These are phyloP conservation scores for Smithsoniella earleae DNA, from an alignment of 163 green algal genomes.

Conservation along the genomic window DNA sequence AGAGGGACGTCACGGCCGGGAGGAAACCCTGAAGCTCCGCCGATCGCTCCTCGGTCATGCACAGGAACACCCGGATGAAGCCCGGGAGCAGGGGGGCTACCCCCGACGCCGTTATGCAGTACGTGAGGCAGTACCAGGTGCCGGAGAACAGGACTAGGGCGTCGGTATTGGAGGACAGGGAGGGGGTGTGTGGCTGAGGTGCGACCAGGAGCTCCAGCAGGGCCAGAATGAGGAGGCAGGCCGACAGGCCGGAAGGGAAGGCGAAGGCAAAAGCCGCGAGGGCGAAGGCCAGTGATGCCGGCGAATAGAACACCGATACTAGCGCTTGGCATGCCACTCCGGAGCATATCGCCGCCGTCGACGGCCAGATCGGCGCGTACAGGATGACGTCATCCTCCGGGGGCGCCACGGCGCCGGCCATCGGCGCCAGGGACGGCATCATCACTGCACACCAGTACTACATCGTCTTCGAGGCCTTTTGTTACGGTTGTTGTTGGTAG, in stretches of 20 bases:
- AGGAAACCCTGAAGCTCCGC: background rate
- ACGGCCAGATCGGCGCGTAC: background rate
- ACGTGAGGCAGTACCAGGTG: background rate
- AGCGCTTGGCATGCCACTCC: background rate
- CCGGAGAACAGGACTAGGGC: background rate
- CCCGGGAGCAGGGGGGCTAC: background rate
- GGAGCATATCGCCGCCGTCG: background rate
- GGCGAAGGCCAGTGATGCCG: background rate
- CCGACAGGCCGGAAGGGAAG: conserved; percentile 9
- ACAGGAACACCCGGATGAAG: background rate
- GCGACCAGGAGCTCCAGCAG: conserved; percentile 8
- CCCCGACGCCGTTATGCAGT: background rate
- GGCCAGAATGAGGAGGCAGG: background rate
- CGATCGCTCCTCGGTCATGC: background rate
- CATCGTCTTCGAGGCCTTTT: too few relatives aligned
- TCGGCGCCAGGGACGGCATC: background rate
- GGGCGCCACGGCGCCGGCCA: background rate
- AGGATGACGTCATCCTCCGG: background rate
- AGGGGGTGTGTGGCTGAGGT: background rate
- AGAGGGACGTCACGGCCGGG: background rate
- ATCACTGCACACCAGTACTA: too few relatives aligned
- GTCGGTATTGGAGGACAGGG: background rate
- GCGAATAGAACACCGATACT: background rate
- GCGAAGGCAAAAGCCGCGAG: conserved; percentile 7
- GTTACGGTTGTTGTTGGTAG: too few relatives aligned